These are phyloP conservation scores for Paramarasmius palmivorus DNA, from an alignment of 1,284 basidiomycete genomes.

Conservation along the genomic window DNA sequence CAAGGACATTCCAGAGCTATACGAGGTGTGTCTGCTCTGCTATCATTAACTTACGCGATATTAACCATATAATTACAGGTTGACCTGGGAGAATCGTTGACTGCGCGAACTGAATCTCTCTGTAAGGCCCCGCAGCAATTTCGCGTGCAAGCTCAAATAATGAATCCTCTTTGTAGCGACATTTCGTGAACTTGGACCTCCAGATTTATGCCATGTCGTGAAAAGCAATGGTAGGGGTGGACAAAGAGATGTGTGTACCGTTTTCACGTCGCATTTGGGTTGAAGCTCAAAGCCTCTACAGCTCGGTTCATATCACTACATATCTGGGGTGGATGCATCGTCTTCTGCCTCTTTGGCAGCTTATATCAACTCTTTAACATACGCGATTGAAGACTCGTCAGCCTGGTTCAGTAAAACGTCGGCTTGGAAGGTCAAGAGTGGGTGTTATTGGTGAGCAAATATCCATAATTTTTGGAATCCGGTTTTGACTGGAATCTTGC, in stretches of 20 bases:
- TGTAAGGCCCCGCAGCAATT: slow-evolving; percentile 53
- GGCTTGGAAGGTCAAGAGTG: slow-evolving; percentile 92
- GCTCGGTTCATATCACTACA: slow-evolving; percentile 92
- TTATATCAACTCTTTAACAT: slow-evolving; percentile 97
- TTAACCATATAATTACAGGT: slow-evolving; percentile 49
- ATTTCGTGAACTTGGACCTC: slow-evolving; percentile 96
- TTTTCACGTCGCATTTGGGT: slow-evolving; percentile 10
- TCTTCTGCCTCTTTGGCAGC: slow-evolving; percentile 97
- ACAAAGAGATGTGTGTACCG: slow-evolving; percentile 76
- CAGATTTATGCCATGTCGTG: slow-evolving; percentile 94
- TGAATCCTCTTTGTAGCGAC: slow-evolving; percentile 57
- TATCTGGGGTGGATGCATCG: slow-evolving; percentile 96
- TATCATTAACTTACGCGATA: background rate
- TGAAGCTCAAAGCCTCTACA: slow-evolving; percentile 30
- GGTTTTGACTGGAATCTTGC: slow-evolving; percentile 4
- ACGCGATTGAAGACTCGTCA: slow-evolving; percentile 88
- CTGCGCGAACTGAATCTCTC: slow-evolving; percentile 90
- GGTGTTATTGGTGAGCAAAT: slow-evolving; percentile 84
- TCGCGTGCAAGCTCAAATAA: background rate
- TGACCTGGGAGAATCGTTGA: slow-evolving; percentile 88
- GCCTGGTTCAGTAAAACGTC: slow-evolving; percentile 91
- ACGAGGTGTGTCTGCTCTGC: slow-evolving; percentile 40
- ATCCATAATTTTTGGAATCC: background rate
- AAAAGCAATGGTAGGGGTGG: slow-evolving; percentile 87
- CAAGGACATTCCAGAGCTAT: slow-evolving; percentile 65